A percentile compares a stretch with the other conserved stretches of the same genome.
phyloP scores from a whole-genome alignment of 176 grass and related monocot species.

The bread wheat (Triticum aestivum) region DNA sequence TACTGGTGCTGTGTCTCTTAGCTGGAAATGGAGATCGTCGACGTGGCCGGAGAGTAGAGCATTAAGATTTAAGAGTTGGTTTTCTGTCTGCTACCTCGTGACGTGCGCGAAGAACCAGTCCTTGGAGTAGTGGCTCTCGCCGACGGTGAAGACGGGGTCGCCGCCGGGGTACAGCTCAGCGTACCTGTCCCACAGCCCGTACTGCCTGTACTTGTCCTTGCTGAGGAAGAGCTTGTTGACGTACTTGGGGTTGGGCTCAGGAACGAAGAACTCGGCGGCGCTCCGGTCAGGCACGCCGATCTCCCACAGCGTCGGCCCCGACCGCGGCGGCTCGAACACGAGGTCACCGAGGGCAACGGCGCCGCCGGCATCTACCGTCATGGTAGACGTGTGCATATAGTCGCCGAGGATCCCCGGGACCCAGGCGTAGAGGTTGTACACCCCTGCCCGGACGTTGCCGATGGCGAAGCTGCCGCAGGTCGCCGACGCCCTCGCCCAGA shows the following conservation, averaged over 20 bases:
- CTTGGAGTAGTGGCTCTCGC: slow-evolving; percentile 49
- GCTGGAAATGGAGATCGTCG: too few species aligned
- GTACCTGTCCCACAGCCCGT: slow-evolving; percentile 88
- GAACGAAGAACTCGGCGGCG: slow-evolving; percentile 74
- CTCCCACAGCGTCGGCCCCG: slow-evolving; percentile 74
- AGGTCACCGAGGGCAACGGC: slow-evolving; percentile 39
- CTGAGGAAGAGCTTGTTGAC: slow-evolving; percentile 47
- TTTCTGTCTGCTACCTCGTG: slow-evolving; percentile 36
- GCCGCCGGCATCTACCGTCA: slow-evolving; percentile 41
- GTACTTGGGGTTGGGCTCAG: slow-evolving; percentile 50
- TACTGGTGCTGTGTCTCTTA: too few species aligned
- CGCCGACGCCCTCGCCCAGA: slow-evolving; percentile 50
- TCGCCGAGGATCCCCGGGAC: slow-evolving; percentile 65
- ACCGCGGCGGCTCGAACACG: slow-evolving; percentile 61
- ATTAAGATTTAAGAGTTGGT: not conserved
- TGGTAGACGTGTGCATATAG: slow-evolving; percentile 38
- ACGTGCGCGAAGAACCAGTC: slow-evolving; percentile 96
- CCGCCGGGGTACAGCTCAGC: slow-evolving; percentile 46
- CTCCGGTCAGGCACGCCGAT: slow-evolving; percentile 74
- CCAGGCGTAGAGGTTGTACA: slow-evolving; percentile 76
- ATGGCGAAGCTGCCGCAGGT: slow-evolving; percentile 53
- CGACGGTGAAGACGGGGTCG: slow-evolving; percentile 62
- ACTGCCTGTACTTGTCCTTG: slow-evolving; percentile 71
- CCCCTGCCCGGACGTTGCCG: slow-evolving; percentile 44
- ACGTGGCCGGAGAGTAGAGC: not conserved